A percentile compares a stretch with the other conserved stretches of the same genome.
Conservation (phyloP, 179 eudicot species). For the Spergularia azorica region DNA sequence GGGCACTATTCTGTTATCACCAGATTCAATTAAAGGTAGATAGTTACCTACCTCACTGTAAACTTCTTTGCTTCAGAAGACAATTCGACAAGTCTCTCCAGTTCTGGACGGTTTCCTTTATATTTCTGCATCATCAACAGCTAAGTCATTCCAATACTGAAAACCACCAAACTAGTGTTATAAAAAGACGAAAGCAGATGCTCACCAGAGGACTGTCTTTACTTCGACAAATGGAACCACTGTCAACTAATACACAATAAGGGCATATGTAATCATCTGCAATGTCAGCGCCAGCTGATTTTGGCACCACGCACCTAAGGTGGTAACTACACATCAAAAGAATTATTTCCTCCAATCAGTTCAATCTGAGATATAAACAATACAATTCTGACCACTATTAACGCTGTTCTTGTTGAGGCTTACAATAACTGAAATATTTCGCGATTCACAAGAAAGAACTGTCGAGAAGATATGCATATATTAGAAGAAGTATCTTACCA, state of each 20-base stretch:
- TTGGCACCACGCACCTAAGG: conserved; percentile 54
- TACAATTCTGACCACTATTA: neutral
- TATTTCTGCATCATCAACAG: conserved; percentile 49
- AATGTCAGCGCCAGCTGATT: conserved; percentile 35
- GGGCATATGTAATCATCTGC: conserved; percentile 45
- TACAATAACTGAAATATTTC: neutral
- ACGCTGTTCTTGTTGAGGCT: neutral
- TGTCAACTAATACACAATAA: conserved; percentile 63
- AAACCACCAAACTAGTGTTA: neutral
- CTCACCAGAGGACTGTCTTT: conserved; percentile 66
- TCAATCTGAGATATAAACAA: neutral
- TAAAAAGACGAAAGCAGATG: neutral
- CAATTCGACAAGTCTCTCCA: conserved; percentile 58
- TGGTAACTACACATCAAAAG: conserved; percentile 64
- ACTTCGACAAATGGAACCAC: conserved; percentile 60
- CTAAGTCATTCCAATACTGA: conserved; percentile 17
- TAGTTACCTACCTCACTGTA: conserved; percentile 52
- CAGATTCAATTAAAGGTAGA: neutral
- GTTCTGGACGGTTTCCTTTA: conserved; percentile 54
- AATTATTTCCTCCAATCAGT: conserved; percentile 17
- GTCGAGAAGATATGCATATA: conserved; percentile 1
- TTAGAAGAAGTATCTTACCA: conserved; percentile 54
- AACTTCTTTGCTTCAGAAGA: conserved; percentile 61
- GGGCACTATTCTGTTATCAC: neutral
- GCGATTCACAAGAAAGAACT: neutral